phyloP scores from a whole-genome alignment of 2,329 filamentous ascomycete species.

The Talaromyces sp. region DNA sequence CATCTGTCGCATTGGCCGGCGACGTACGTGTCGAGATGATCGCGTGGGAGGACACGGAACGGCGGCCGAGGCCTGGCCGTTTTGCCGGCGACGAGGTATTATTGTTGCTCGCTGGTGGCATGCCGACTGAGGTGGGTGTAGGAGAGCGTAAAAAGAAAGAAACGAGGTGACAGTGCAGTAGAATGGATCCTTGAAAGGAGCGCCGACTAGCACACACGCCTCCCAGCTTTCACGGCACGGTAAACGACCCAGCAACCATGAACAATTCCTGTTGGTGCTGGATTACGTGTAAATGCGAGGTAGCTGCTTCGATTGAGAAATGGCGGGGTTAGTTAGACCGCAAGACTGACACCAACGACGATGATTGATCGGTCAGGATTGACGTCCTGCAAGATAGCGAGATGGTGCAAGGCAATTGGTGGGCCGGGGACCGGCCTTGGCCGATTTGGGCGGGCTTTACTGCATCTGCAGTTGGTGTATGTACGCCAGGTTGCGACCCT shows the following conservation, averaged over 20 bases:
- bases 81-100: constrained; percentile 35
- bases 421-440: constrained; percentile 3
- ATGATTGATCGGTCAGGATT: constrained; percentile 3
- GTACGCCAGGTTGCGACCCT: not conserved
- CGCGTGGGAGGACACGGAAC: constrained; percentile 36
- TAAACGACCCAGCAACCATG: not conserved
- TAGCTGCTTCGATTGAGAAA: not conserved
- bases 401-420: constrained; percentile 13
- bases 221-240: not conserved
- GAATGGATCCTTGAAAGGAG: not conserved
- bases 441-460: not conserved
- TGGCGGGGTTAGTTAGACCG: not conserved
- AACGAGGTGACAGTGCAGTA: not conserved
- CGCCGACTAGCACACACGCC: not conserved
- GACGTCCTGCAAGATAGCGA: constrained; percentile 5
- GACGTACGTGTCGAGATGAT: constrained; percentile 30
- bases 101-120: constrained; percentile 11
- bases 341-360: not conserved
- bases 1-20: constrained; percentile 19
- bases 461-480: not conserved
- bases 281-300: not conserved
- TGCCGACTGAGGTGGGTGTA: not conserved
- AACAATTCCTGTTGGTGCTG: not conserved
- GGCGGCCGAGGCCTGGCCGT: constrained; percentile 35
- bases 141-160: not conserved